A percentile compares a stretch with the other conserved stretches of the same genome.
phyloP scores from a whole-genome alignment of 306 rosid species.

The Cajanus cajan region DNA sequence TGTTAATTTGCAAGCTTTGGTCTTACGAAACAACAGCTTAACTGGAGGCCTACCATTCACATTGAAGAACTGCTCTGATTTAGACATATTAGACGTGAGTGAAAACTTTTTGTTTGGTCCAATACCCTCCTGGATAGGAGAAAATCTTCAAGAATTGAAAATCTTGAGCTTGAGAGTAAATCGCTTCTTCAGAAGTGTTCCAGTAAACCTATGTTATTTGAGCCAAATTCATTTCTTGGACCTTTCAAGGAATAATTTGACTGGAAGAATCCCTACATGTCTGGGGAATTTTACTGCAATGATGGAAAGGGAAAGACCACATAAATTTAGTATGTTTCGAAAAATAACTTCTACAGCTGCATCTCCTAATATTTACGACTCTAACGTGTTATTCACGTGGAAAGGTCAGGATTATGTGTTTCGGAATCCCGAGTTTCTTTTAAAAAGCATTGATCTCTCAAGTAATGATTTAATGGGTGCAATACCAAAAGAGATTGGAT shows the following conservation, averaged over 20 bases:
- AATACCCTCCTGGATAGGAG: slow-evolving; percentile 26
- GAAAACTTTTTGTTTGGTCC: background rate
- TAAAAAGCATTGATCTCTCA: background rate
- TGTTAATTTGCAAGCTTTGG: background rate
- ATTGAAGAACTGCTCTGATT: background rate
- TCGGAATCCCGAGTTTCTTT: background rate
- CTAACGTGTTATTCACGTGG: background rate
- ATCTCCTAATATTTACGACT: background rate
- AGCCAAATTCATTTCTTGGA: background rate
- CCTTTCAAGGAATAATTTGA: background rate
- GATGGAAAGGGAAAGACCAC: background rate
- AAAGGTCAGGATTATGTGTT: background rate
- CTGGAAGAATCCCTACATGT: background rate
- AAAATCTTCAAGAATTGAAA: background rate
- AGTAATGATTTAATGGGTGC: background rate
- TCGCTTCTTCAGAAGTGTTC: background rate
- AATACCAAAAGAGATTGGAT: background rate
- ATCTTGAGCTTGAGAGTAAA: background rate
- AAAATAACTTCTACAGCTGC: too few species aligned
- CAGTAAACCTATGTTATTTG: background rate
- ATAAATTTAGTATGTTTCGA: background rate
- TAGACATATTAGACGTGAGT: background rate
- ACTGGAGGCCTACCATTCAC: slow-evolving; percentile 11
- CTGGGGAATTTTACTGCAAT: background rate
- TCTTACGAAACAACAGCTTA: slow-evolving; percentile 5